These are phyloP conservation scores for Brassica juncea DNA, from an alignment of 345 rosid genomes.

Conservation along the genomic window DNA sequence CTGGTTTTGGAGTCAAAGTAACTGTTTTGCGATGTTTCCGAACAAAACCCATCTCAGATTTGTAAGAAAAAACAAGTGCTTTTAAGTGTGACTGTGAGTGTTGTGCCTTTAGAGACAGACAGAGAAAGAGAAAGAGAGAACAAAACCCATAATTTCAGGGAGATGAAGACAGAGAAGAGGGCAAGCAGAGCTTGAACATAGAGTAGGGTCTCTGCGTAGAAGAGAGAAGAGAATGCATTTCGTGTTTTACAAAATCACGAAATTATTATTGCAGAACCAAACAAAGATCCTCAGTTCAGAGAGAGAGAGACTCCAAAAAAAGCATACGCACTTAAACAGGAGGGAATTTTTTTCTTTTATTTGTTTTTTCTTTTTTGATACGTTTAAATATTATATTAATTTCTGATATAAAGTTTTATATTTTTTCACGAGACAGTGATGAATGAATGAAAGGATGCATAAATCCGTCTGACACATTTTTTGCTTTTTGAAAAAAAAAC, in stretches of 20 bases:
- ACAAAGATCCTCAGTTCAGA: slow-evolving; percentile 44
- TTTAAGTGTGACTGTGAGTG: slow-evolving; percentile 39
- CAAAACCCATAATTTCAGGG: slow-evolving; percentile 28
- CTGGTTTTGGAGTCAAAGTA: slow-evolving; percentile 35
- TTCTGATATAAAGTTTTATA: slow-evolving; percentile 31
- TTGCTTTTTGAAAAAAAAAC: background rate
- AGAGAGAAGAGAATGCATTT: slow-evolving; percentile 15
- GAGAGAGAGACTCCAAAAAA: slow-evolving; percentile 24
- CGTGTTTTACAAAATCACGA: slow-evolving; percentile 28
- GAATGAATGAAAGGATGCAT: slow-evolving; percentile 51
- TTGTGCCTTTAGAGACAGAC: slow-evolving; percentile 6
- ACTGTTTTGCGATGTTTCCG: slow-evolving; percentile 23
- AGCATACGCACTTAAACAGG: slow-evolving; percentile 42
- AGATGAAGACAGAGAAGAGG: slow-evolving; percentile 36
- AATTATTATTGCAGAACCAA: slow-evolving; percentile 44
- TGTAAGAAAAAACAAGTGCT: slow-evolving; percentile 28
- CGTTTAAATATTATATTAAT: slow-evolving; percentile 1
- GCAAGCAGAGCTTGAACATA: slow-evolving; percentile 31
- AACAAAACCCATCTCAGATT: slow-evolving; percentile 42
- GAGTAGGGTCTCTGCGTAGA: slow-evolving; percentile 43
- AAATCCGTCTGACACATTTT: slow-evolving; percentile 38
- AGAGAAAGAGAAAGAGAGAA: slow-evolving; percentile 33
- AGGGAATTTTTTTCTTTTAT: slow-evolving; percentile 35
- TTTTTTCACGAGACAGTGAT: slow-evolving; percentile 71
- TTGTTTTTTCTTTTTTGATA: background rate